Percentiles rank a stretch among this genome's conserved stretches.
Conservation (phyloP, 805 yeast species). For the Starmerella potacharoeniae region DNA sequence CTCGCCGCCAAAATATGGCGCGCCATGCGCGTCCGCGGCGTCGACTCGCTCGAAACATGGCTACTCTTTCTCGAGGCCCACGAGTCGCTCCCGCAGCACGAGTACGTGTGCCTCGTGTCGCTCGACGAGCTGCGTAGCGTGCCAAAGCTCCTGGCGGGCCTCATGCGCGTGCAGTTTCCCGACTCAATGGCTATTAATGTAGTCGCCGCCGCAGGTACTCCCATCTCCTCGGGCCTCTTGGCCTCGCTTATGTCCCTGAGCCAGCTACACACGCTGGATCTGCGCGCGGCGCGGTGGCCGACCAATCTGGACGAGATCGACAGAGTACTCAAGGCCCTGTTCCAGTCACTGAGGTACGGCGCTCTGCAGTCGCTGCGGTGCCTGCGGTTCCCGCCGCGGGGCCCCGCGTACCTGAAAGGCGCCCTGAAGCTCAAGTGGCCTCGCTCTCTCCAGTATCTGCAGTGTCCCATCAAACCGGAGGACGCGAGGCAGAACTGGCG, state of each 20-base stretch:
- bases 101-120: not conserved
- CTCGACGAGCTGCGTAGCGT: not conserved
- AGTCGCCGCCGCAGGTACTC: not conserved
- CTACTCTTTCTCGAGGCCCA: slow-evolving; percentile 1
- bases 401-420: slow-evolving; percentile 7
- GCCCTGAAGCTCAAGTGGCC: slow-evolving; percentile 13
- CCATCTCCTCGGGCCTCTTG: not conserved
- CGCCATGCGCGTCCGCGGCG: not conserved
- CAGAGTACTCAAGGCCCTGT: slow-evolving; percentile 1
- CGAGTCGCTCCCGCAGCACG: not conserved
- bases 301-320: slow-evolving; percentile 5
- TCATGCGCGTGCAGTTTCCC: not conserved
- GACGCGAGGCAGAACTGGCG: not conserved
- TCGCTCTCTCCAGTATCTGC: slow-evolving; percentile 1
- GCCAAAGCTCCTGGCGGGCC: not conserved
- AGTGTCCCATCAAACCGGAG: slow-evolving; percentile 13
- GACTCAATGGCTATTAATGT: not conserved
- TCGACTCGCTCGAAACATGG: slow-evolving; percentile 15
- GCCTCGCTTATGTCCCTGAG: not conserved
- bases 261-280: slow-evolving; percentile 6
- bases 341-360: slow-evolving; percentile 9
- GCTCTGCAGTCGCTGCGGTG: slow-evolving; percentile 1
- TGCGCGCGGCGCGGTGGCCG: slow-evolving; percentile 13
- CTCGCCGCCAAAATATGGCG: slow-evolving; percentile 5
- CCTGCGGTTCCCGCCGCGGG: slow-evolving; percentile 12